A percentile compares a stretch with the other conserved stretches of the same genome.
These are phyloP conservation scores for Pythium sp. DNA, from an alignment of 352 stramenopile genomes.

Conservation along the genomic window DNA sequence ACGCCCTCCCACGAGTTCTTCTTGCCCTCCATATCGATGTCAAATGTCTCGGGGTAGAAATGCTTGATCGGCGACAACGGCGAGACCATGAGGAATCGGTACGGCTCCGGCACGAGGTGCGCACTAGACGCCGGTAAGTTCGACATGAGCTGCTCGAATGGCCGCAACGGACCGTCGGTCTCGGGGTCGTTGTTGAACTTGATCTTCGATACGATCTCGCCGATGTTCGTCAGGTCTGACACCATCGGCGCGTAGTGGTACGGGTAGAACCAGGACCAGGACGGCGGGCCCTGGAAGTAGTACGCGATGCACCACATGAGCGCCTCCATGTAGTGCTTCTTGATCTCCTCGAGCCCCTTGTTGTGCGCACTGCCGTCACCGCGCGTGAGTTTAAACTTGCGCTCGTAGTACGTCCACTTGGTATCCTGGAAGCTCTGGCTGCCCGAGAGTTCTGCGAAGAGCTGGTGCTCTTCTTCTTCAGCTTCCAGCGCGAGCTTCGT, in stretches of 20 bases:
- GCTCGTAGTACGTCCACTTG: conserved; percentile 85
- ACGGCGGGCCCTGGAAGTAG: conserved; percentile 91
- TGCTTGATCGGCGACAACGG: conserved; percentile 95
- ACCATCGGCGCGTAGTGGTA: conserved; percentile 99
- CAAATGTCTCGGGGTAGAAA: conserved; percentile 89
- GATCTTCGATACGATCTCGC: conserved; percentile 52
- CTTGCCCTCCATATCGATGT: conserved; percentile 87
- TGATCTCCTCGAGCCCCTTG: conserved; percentile 51
- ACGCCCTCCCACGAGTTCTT: conserved; percentile 98
- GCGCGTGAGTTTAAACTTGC: conserved; percentile 68
- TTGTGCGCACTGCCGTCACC: conserved; percentile 61
- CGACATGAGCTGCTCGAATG: conserved; percentile 98
- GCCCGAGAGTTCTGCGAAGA: conserved; percentile 49
- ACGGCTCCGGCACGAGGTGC: conserved; percentile 93
- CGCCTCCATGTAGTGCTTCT: conserved; percentile 77
- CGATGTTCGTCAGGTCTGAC: conserved; percentile 95
- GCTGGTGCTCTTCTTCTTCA: conserved; percentile 39
- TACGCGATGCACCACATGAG: conserved; percentile 80
- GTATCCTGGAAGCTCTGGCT: conserved; percentile 79
- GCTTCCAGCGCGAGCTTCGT: conserved; percentile 39
- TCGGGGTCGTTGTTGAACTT: conserved; percentile 81
- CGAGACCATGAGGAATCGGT: conserved; percentile 94
- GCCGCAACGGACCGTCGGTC: conserved; percentile 86
- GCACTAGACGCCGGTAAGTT: conserved; percentile 94
- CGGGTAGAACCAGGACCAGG: conserved; percentile 99